Evolutionary conservation across 306 rosid species (phyloP).

Genomic region (Cicer judaicum): DNA sequence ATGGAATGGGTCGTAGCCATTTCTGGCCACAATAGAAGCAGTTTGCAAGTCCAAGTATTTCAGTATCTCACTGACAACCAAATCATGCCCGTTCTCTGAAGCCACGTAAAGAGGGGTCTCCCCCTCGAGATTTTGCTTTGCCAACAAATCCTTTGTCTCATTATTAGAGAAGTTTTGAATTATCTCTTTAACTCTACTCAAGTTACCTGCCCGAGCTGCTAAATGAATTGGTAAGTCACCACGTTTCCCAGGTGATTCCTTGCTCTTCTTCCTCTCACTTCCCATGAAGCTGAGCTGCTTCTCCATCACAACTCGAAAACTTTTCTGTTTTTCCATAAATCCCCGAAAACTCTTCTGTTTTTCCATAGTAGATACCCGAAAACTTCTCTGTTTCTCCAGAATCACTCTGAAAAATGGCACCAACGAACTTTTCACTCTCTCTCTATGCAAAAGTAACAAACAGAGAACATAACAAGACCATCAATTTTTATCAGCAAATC

Average conservation of each 20-base stretch:
- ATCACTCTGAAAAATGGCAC: conserved; percentile 25
- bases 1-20: conserved; percentile 90
- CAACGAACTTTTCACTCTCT: conserved; percentile 15
- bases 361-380: conserved; percentile 56
- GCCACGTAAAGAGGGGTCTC: conserved; percentile 94
- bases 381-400: conserved; percentile 51
- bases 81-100: conserved; percentile 77
- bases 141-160: conserved; percentile 61
- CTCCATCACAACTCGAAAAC: conserved; percentile 59
- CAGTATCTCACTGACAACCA: conserved; percentile 75
- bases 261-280: conserved; percentile 57
- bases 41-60: conserved; percentile 77
- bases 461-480: conserved; percentile 13
- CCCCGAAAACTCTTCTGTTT: conserved; percentile 87
- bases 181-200: conserved; percentile 62
- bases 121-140: conserved; percentile 80
- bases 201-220: conserved; percentile 82
- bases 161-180: conserved; percentile 54
- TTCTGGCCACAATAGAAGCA: conserved; percentile 78
- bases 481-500: conserved; percentile 21
- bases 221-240: conserved; percentile 67
- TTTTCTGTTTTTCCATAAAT: conserved; percentile 74
- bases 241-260: conserved; percentile 65
- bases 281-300: conserved; percentile 52
- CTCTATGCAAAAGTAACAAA: conserved; percentile 4